Evolutionary conservation across 768 basidiomycete genomes (phyloP).

Genomic region (Cyclocybe aegerita): DNA sequence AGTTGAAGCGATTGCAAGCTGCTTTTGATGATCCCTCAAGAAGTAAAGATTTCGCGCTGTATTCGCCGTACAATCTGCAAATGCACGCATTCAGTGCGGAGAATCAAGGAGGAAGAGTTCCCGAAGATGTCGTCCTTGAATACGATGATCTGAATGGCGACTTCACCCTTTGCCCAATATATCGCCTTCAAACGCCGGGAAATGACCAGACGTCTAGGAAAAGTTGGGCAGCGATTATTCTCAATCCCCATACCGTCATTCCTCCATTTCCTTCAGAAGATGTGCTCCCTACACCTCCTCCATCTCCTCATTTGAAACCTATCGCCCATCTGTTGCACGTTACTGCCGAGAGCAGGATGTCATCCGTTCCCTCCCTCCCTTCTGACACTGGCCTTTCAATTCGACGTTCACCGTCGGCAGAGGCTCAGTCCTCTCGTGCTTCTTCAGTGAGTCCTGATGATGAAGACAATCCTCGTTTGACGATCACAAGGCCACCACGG

Average conservation of each 20-base stretch:
- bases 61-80: slow-evolving; percentile 3
- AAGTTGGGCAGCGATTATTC: slow-evolving; percentile 31
- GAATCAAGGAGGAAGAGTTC: not conserved
- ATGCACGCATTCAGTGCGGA: slow-evolving; percentile 5
- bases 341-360: slow-evolving; percentile 1
- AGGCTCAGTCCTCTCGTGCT: not conserved
- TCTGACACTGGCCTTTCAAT: slow-evolving; percentile 1
- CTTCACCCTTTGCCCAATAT: slow-evolving; percentile 14
- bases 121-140: not conserved
- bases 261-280: slow-evolving; percentile 1
- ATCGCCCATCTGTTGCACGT: slow-evolving; percentile 12
- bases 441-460: not conserved
- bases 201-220: not conserved
- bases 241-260: slow-evolving; percentile 27
- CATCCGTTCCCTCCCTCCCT: slow-evolving; percentile 15
- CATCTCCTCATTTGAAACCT: slow-evolving; percentile 31
- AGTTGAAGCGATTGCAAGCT: not conserved
- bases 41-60: slow-evolving; percentile 9
- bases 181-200: slow-evolving; percentile 4
- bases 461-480: not conserved
- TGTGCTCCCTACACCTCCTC: slow-evolving; percentile 36
- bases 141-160: slow-evolving; percentile 18
- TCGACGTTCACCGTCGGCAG: not conserved
- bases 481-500: too few species aligned
- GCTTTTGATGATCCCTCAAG: slow-evolving; percentile 8